phyloP scores from a whole-genome alignment of 306 rosid genomes.

The Boehmeria nivea region DNA sequence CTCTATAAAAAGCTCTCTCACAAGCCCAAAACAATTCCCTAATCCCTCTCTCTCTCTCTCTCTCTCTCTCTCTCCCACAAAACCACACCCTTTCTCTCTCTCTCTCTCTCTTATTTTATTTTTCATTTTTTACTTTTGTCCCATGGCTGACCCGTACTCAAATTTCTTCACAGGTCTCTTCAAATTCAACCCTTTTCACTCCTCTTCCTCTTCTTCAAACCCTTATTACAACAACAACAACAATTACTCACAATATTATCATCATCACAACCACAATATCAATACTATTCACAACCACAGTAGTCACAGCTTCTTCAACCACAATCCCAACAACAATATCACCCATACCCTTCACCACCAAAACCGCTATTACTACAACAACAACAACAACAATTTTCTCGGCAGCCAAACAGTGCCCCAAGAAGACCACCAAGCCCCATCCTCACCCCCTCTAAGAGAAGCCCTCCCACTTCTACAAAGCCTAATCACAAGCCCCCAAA shows the following conservation, averaged over 20 bases:
- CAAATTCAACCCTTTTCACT: slow-evolving; percentile 40
- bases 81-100: slow-evolving; percentile 12
- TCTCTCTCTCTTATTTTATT: background rate
- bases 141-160: slow-evolving; percentile 45
- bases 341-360: background rate
- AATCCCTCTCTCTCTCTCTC: slow-evolving; percentile 52
- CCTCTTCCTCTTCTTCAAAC: slow-evolving; percentile 14
- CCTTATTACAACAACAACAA: background rate
- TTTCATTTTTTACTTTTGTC: background rate
- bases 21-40: slow-evolving; percentile 24
- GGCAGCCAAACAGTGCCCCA: slow-evolving; percentile 5
- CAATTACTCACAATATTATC: background rate
- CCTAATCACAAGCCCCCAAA: slow-evolving; percentile 32
- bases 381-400: slow-evolving; percentile 6
- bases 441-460: slow-evolving; percentile 79
- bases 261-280: background rate
- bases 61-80: slow-evolving; percentile 15
- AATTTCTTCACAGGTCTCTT: slow-evolving; percentile 38
- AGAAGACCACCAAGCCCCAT: slow-evolving; percentile 31
- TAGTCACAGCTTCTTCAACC: slow-evolving; percentile 15
- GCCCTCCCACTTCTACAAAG: slow-evolving; percentile 71
- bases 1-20: slow-evolving; percentile 16
- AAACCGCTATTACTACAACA: too few species aligned
- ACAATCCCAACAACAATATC: background rate
- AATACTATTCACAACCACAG: slow-evolving; percentile 16